Conservation (phyloP, 805 yeast genomes). For the Scheffersomyces ergatensis region DNA sequence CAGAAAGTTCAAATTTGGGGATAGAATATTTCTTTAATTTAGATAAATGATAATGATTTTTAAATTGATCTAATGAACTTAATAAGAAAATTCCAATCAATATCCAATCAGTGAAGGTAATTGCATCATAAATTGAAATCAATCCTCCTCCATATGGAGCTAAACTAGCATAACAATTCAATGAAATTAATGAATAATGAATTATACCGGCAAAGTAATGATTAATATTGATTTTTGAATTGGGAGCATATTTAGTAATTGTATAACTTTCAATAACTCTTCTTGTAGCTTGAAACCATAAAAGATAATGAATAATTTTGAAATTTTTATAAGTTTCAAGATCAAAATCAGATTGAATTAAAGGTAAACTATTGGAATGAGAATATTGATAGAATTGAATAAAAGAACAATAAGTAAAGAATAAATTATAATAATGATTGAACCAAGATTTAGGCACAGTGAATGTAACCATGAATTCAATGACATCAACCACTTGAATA, state of each 20-base stretch:
- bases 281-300: conserved; percentile 50
- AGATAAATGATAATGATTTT: conserved; percentile 51
- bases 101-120: conserved; percentile 16
- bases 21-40: conserved; percentile 50
- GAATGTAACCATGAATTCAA: conserved; percentile 17
- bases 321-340: conserved; percentile 12
- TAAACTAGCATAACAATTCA: conserved; percentile 27
- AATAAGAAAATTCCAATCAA: conserved; percentile 42
- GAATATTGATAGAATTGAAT: conserved; percentile 1
- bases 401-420: conserved; percentile 18
- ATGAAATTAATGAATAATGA: conserved; percentile 52
- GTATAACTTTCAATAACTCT: conserved; percentile 53
- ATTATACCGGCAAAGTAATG: conserved; percentile 67
- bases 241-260: conserved; percentile 45
- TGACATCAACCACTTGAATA: neutral
- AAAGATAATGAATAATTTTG: conserved; percentile 18
- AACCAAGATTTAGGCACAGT: conserved; percentile 67
- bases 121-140: conserved; percentile 4
- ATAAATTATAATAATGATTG: conserved; percentile 56
- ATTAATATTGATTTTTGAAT: conserved; percentile 57
- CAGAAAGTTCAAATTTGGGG: conserved; percentile 46
- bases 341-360: conserved; percentile 1
- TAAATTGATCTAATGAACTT: conserved; percentile 52
- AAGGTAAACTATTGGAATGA: too few relatives aligned
- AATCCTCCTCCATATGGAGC: conserved; percentile 12